Evolutionary conservation across 2,329 filamentous ascomycete species (phyloP), one percentile per base, ranked within the genome.

Genomic region (Aspergillus sp.): DNA sequence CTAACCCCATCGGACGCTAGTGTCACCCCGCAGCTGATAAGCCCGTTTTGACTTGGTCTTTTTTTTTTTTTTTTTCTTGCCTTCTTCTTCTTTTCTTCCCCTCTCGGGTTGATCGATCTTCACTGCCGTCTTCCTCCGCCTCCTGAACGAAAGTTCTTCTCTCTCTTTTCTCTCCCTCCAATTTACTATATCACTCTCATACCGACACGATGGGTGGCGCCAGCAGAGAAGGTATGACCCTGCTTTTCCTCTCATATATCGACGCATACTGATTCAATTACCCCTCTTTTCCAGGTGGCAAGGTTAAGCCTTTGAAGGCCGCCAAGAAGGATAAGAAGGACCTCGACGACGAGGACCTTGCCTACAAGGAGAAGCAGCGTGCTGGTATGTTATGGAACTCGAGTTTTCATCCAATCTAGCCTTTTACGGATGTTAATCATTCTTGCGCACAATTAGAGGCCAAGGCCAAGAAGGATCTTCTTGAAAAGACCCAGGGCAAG

Each of bases 271-370:
- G 47, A 49, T 50, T 62, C 52, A 61, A 51, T 55, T 52, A 63
- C 63, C 67, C 62, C 66, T 61, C 64, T 65, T 36, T 12, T n/a
- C 6, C 54, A 93, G 90, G 89, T 76, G 90, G 90, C 83, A 93
- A 92, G 84, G 86, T 81, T 69, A 92, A 92, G 85, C 90, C 90
- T 69, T 82, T 92, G 79, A 97, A 96, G 88, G 85, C 89, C 67
- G 83, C 91, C 62, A 97, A 96, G 88, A 96, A 94, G 85, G 84
- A 85, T 56, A 82, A 84, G 74, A 90, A 89, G 78, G 92, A 96
- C 1, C 78, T 93, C 59, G 93, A 96, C 74, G 92, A 96, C 0
- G 92, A 96, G 49, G 92, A 96, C 66, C 78, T 88, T 74, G 92
- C 91, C 6, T 92, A 84, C 84, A 88, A 87, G 72, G 87, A 90